Evolutionary conservation across 2,329 filamentous ascomycete genomes (phyloP).

Genomic region (Fusarium nurragi): DNA sequence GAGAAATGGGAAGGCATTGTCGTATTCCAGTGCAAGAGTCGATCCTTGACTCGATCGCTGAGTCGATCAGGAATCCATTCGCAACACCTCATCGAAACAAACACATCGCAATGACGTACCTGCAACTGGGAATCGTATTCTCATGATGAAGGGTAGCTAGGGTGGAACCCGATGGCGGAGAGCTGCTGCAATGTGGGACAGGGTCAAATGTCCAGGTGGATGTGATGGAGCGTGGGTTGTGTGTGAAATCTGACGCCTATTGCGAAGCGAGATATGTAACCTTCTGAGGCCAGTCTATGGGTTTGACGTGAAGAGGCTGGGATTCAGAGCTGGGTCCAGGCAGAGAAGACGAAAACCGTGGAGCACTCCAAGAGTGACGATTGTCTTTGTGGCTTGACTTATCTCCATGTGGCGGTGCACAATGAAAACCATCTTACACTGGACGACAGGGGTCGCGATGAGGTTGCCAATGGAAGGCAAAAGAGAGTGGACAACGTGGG

Average conservation of each 20-base stretch:
- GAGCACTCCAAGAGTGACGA: constrained; percentile 19
- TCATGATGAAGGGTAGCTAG: constrained; percentile 62
- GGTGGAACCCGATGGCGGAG: neutral
- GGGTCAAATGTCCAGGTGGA: neutral
- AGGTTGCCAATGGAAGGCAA: constrained; percentile 8
- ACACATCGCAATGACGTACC: constrained; percentile 62
- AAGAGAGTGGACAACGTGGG: constrained; percentile 24
- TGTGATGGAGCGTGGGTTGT: neutral
- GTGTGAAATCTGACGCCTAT: neutral
- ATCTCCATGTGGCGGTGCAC: constrained; percentile 29
- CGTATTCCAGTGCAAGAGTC: neutral
- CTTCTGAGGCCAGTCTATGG: constrained; percentile 4
- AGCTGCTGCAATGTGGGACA: neutral
- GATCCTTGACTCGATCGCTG: neutral
- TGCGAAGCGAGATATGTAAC: neutral
- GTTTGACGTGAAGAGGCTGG: constrained; percentile 21
- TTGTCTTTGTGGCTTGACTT: constrained; percentile 25
- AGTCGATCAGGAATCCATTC: neutral
- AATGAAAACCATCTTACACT: neutral
- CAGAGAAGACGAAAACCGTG: constrained; percentile 17
- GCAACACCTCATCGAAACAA: neutral
- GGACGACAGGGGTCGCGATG: constrained; percentile 17
- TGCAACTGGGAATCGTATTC: constrained; percentile 88
- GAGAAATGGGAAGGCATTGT: neutral
- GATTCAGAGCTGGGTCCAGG: constrained; percentile 20